Evolutionary conservation across 1,139 yeast genomes (phyloP), one percentile per base, ranked within the genome.

Genomic region (Arxiozyma heterogenica): DNA sequence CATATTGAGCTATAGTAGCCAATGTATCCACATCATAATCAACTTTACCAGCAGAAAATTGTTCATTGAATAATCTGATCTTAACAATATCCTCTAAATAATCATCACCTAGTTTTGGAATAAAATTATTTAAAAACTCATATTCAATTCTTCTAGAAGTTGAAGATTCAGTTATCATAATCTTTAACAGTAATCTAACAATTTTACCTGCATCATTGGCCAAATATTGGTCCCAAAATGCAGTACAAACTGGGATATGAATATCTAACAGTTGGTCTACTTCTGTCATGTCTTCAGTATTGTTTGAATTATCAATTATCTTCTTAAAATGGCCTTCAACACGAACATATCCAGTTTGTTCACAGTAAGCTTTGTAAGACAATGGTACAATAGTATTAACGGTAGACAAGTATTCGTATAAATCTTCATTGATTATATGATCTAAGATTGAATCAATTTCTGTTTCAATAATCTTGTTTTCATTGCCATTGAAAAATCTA

Each of bases 1-100:
- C 47, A 46, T 59, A 60, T 45, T 58, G 57, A 23, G 62, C 54
- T 9, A 57, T 59, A 12, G 60, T 56, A 22, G 61, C 55, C 44
- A 60, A 47, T 20, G 60, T 60, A 52, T 60, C 62, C 18, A 59
- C 47, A 18, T 59, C 61, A 47, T 56, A 60, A 50, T 60, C 62
- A 12, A 60, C 58, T 49, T 58, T 59, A 43, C 59, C 58, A 21
- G 60, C 60, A 7, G 47, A 45, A 48, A 57, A 60, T 53, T 60
- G 63, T 38, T 54, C 50, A 49, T 59, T 59, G 25, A 59, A 57
- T 38, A 56, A 44, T 53, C 55, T 58, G 22, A 60, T 59, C 51
- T 58, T 59, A 21, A 60, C 53, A 12, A 57, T 50, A 27, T 56
- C 53, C 47, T 56, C 58, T 11, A 56, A 48, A 45, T 48, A 54